Percentiles rank a stretch among this genome's conserved stretches.
Conservation (phyloP, 345 rosid species). For the Citrus medica region DNA sequence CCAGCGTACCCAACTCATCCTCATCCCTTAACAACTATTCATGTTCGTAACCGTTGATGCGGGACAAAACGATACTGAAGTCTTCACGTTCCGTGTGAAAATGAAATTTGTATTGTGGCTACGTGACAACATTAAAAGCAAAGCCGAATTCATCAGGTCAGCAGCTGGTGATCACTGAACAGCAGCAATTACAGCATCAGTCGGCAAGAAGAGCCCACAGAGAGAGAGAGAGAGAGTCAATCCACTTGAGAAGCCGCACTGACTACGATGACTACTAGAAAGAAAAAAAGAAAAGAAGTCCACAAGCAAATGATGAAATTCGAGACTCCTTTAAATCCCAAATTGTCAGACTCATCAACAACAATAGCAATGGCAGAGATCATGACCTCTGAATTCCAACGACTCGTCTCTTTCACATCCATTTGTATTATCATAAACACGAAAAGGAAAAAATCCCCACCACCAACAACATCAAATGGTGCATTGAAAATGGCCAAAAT, state of each 20-base stretch:
- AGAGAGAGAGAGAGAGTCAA: not conserved
- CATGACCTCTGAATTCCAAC: conserved; percentile 19
- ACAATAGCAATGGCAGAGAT: conserved; percentile 19
- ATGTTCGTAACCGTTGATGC: too few relatives aligned
- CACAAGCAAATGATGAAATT: conserved; percentile 2
- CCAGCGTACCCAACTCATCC: too few relatives aligned
- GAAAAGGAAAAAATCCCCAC: not conserved
- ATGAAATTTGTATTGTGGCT: not conserved
- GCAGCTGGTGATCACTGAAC: not conserved
- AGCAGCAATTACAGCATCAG: not conserved
- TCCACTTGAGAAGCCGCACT: not conserved
- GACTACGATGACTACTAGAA: not conserved
- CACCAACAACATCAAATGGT: not conserved
- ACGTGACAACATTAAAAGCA: not conserved
- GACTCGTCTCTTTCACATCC: conserved; percentile 24
- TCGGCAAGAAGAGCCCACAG: not conserved
- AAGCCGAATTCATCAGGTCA: not conserved
- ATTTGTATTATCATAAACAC: not conserved
- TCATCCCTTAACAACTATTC: too few relatives aligned
- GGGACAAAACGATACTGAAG: too few relatives aligned
- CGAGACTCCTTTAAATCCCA: conserved; percentile 3
- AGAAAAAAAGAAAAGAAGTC: not conserved
- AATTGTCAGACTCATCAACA: conserved; percentile 23
- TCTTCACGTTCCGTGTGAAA: not conserved
- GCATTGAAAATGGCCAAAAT: not conserved